Evolutionary conservation across 805 yeast species (phyloP).

Genomic region (Ogataea naganishii): DNA sequence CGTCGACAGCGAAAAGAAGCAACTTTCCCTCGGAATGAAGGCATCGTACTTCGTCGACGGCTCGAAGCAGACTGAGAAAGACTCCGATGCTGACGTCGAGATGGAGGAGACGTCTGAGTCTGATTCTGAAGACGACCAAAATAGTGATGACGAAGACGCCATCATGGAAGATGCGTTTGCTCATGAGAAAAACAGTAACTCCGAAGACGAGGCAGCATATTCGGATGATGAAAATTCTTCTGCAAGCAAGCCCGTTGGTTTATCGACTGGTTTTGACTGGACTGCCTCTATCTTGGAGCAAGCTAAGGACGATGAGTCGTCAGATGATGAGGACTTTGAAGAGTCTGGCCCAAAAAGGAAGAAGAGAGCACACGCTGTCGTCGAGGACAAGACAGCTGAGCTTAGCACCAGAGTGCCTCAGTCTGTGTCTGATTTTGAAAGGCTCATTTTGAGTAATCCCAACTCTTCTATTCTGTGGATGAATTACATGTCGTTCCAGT

Average conservation of each 20-base stretch:
- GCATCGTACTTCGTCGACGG: constrained; percentile 64
- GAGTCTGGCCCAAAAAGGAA: constrained; percentile 30
- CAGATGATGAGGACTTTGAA: constrained; percentile 47
- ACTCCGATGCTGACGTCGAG: constrained; percentile 22
- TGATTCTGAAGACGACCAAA: constrained; percentile 16
- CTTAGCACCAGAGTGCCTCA: constrained; percentile 83
- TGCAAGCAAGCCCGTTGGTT: constrained; percentile 34
- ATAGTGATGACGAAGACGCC: constrained; percentile 13
- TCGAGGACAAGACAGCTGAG: constrained; percentile 79
- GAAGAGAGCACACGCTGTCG: constrained; percentile 29
- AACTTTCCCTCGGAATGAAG: constrained; percentile 85
- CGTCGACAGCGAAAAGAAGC: constrained; percentile 56
- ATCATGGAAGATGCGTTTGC: constrained; percentile 12
- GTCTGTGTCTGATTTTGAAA: constrained; percentile 85
- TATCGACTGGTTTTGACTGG: constrained; percentile 94
- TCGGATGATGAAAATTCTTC: constrained; percentile 15
- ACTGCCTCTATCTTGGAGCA: constrained; percentile 83
- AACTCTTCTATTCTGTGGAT: constrained; percentile 93
- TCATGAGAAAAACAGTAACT: constrained; percentile 19
- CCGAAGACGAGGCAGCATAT: constrained; percentile 21
- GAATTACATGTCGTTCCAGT: constrained; percentile 96
- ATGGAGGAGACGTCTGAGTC: constrained; percentile 20
- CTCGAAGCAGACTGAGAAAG: constrained; percentile 16
- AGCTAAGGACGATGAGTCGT: constrained; percentile 48
- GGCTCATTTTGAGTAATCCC: constrained; percentile 85